Evolutionary conservation across 2,329 filamentous ascomycete species (phyloP), one percentile per base, ranked within the genome.

Genomic region (Colletotrichum somersetense): DNA sequence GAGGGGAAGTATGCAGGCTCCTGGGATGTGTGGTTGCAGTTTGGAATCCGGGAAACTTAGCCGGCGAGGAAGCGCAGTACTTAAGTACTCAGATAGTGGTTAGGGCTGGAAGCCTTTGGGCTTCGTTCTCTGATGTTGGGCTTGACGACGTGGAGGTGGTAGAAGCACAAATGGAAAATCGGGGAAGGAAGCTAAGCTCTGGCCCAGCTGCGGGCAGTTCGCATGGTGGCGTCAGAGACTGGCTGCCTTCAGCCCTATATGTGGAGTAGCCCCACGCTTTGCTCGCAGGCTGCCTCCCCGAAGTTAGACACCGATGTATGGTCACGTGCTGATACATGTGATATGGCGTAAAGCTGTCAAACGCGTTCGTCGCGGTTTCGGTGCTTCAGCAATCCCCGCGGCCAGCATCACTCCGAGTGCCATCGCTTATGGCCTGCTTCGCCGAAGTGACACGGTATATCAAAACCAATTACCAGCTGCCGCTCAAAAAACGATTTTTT

Each of bases 221-320:
- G 58, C 42, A 48, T 38, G 38, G 71, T 73, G 62, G 70, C 66
- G 72, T 74, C 70, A 67, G 53, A 55, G 63, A 62, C 71, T 66
- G 71, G 57, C 66, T 72, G 44, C 62, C 58, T 55, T 73, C 75
- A 76, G 75, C 75, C 75, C 64, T 76, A 76, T 58, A 74, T 59
- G 71, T 75, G 74, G 75, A 67, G 58, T 38, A 3, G 70, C 59
- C 58, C 58, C 67, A 57, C 63, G 53, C 52, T 33, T 3, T 55
- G 14, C 20, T 14, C 50, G 7, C 26, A 16, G 52, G 40, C 26
- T n/a, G 26, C 26, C 26, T 35, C 50, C 62, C 26, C 59, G 35
- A 38, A 38, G 12, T 14, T 8, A 5, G 14, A 18, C 55, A 16
- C 0, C 40, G 20, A 30, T 10, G 0, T 0, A 7, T 0, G 2